Conservation (phyloP, 2,329 filamentous ascomycete genomes). For the Apiospora hydei region DNA sequence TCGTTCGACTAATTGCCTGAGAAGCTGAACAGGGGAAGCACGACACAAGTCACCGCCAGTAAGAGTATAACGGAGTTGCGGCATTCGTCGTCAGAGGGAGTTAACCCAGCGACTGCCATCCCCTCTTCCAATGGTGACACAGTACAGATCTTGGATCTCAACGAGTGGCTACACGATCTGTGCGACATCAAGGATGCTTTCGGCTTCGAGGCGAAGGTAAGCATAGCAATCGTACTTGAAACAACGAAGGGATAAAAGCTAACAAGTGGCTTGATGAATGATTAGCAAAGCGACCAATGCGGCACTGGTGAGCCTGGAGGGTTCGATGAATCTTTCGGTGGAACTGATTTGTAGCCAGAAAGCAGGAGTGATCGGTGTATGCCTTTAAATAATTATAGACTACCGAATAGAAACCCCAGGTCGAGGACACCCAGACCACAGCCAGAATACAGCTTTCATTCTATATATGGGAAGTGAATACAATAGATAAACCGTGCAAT, state of each 20-base stretch:
- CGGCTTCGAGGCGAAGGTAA: background rate
- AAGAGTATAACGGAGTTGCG: too few species aligned
- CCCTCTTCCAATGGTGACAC: background rate
- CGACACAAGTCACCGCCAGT: too few species aligned
- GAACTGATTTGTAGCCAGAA: too few species aligned
- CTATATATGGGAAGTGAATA: too few species aligned
- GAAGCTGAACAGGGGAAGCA: background rate
- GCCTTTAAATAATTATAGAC: too few species aligned
- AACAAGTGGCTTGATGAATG: background rate
- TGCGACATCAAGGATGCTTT: slow-evolving; percentile 1
- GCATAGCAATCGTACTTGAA: background rate
- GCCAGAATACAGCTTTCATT: too few species aligned
- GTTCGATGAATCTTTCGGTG: too few species aligned
- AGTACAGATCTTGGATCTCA: background rate
- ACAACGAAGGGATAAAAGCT: background rate
- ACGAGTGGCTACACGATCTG: background rate
- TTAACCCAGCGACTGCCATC: background rate
- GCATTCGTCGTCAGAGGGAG: background rate
- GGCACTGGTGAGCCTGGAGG: too few species aligned
- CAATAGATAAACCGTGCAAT: too few species aligned
- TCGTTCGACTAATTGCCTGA: background rate
- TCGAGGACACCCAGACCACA: too few species aligned
- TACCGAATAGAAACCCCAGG: too few species aligned
- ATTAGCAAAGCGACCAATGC: background rate
- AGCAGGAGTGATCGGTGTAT: too few species aligned